Conservation (phyloP, 2,329 filamentous ascomycete species). For the Akanthomyces dipterigenus region DNA sequence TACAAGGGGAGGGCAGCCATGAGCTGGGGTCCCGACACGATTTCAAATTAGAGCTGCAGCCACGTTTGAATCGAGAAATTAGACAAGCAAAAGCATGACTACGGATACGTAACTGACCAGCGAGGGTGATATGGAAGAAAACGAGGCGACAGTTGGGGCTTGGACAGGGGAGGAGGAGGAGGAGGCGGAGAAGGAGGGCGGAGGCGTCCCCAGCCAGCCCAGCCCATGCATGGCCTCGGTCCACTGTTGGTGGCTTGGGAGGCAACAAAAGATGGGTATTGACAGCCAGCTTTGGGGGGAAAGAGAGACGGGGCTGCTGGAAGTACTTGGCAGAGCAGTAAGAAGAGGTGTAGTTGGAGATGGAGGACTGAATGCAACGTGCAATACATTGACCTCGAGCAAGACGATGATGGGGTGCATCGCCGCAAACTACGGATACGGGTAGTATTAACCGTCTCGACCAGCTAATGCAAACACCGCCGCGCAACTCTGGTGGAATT, state of each 20-base stretch:
- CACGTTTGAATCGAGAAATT: background rate
- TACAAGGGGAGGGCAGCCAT: background rate
- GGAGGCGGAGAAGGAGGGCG: no score
- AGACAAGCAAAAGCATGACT: background rate
- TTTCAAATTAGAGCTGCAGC: background rate
- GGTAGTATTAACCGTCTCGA: no score
- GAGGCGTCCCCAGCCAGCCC: background rate
- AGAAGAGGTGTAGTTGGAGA: background rate
- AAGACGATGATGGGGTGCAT: background rate
- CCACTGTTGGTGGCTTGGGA: background rate
- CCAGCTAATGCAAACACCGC: no score
- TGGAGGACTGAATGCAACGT: background rate
- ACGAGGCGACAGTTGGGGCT: background rate
- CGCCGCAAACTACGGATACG: background rate
- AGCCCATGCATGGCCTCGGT: background rate
- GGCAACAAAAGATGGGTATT: background rate
- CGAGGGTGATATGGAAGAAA: background rate
- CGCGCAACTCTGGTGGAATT: background rate
- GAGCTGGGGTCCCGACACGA: background rate
- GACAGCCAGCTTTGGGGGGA: background rate
- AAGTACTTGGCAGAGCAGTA: background rate
- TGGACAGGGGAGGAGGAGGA: background rate
- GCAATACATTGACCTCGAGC: background rate
- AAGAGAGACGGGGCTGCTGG: background rate
- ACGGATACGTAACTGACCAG: no score